Conservation (phyloP, 352 stramenopile genomes). For the Plasmopara halstedii region DNA sequence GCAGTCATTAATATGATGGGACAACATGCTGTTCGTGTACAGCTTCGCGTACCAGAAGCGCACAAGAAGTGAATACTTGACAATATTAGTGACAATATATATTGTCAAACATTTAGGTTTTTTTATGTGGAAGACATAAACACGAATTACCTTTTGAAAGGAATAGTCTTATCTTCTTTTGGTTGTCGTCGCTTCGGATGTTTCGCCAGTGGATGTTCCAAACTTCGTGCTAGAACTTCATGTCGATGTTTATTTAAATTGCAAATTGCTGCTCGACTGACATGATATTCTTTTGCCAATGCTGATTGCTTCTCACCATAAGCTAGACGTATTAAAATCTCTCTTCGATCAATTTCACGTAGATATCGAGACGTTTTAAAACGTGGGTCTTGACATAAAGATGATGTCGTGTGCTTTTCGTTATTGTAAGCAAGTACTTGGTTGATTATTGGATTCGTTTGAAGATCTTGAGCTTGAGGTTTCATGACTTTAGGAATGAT, state of each 20-base stretch:
- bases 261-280: constrained; percentile 60
- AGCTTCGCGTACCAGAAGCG: constrained; percentile 57
- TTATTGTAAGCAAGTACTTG: not conserved
- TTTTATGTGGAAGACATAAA: no score
- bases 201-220: constrained; percentile 52
- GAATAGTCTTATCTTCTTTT: constrained; percentile 2
- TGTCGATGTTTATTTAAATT: constrained; percentile 61
- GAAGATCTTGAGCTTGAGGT: no score
- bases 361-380: constrained; percentile 54
- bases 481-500: no score
- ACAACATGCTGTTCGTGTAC: constrained; percentile 57
- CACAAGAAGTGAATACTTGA: constrained; percentile 66
- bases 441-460: no score
- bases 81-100: no score
- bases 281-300: constrained; percentile 60
- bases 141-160: no score
- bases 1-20: constrained; percentile 69
- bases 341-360: constrained; percentile 54
- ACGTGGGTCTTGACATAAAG: not conserved
- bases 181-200: constrained; percentile 39
- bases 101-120: not conserved
- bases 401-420: constrained; percentile 2
- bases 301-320: constrained; percentile 56
- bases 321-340: constrained; percentile 47
- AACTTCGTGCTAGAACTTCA: constrained; percentile 36